These are phyloP conservation scores for Lactarius quietus DNA, from an alignment of 768 basidiomycete species.

Conservation along the genomic window DNA sequence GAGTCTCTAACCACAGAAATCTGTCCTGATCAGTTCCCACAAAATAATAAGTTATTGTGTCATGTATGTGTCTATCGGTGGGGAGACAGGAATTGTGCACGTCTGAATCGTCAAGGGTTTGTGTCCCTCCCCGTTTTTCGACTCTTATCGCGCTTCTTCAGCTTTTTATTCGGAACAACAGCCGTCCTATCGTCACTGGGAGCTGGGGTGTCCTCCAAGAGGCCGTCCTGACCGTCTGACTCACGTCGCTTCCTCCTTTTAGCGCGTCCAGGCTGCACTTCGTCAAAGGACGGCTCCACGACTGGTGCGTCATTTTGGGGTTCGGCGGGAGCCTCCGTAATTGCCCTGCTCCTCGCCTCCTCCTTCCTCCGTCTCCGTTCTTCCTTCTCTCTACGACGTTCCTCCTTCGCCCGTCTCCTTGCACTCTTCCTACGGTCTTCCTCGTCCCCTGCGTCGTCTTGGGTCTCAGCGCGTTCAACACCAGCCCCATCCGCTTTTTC, in stretches of 20 bases:
- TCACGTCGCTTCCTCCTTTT: conserved; percentile 36
- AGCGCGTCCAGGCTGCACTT: conserved; percentile 7
- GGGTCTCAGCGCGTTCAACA: neutral
- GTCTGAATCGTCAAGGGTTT: neutral
- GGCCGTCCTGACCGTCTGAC: conserved; percentile 24
- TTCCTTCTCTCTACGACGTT: conserved; percentile 33
- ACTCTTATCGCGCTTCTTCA: conserved; percentile 6
- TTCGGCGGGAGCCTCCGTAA: conserved; percentile 2
- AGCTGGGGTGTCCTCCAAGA: neutral
- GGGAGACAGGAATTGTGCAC: neutral
- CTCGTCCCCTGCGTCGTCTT: conserved; percentile 15
- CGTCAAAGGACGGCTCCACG: neutral
- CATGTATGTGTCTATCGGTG: neutral
- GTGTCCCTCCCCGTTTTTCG: conserved; percentile 3
- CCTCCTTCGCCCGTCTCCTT: conserved; percentile 24
- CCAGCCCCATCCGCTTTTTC: conserved; percentile 12
- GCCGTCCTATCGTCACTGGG: neutral
- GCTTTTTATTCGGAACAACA: neutral
- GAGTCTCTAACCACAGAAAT: neutral
- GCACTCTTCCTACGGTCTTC: conserved; percentile 28
- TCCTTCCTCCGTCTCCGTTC: conserved; percentile 33
- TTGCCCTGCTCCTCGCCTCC: conserved; percentile 16
- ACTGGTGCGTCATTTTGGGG: neutral
- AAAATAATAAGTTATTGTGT: conserved; percentile 15
- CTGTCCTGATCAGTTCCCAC: neutral